phyloP scores from a whole-genome alignment of 345 rosid species.

The Firmiana major region DNA sequence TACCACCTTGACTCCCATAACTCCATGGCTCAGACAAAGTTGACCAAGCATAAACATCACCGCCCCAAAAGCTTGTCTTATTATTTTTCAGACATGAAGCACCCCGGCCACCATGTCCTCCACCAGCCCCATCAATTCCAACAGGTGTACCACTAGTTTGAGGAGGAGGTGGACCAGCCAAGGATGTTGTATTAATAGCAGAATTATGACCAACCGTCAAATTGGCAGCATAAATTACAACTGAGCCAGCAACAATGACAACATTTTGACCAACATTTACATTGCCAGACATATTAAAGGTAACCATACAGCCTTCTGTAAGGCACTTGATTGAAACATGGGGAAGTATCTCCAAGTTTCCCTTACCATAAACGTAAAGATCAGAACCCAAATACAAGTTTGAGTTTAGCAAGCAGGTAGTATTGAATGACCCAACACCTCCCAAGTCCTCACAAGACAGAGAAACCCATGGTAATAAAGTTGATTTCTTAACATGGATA shows the following conservation, averaged over 20 bases:
- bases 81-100: slow-evolving; percentile 79
- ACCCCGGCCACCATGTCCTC: slow-evolving; percentile 99
- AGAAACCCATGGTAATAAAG: slow-evolving; percentile 22
- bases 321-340: slow-evolving; percentile 69
- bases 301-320: slow-evolving; percentile 59
- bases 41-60: slow-evolving; percentile 95
- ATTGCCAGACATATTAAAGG: slow-evolving; percentile 69
- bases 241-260: slow-evolving; percentile 62
- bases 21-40: slow-evolving; percentile 84
- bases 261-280: slow-evolving; percentile 69
- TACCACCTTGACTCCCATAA: slow-evolving; percentile 89
- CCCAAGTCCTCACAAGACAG: slow-evolving; percentile 66
- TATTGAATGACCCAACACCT: slow-evolving; percentile 87
- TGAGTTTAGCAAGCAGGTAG: slow-evolving; percentile 74
- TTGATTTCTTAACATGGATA: slow-evolving; percentile 15
- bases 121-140: slow-evolving; percentile 88
- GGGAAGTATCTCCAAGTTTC: slow-evolving; percentile 73
- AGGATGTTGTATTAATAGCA: slow-evolving; percentile 64
- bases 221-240: slow-evolving; percentile 58
- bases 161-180: slow-evolving; percentile 87
- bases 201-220: slow-evolving; percentile 59
- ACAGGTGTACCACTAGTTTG: slow-evolving; percentile 95
- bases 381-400: slow-evolving; percentile 60
- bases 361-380: slow-evolving; percentile 57
- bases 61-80: slow-evolving; percentile 76